These are phyloP conservation scores for Trametes villosa DNA, from an alignment of 768 basidiomycete species.

Conservation along the genomic window DNA sequence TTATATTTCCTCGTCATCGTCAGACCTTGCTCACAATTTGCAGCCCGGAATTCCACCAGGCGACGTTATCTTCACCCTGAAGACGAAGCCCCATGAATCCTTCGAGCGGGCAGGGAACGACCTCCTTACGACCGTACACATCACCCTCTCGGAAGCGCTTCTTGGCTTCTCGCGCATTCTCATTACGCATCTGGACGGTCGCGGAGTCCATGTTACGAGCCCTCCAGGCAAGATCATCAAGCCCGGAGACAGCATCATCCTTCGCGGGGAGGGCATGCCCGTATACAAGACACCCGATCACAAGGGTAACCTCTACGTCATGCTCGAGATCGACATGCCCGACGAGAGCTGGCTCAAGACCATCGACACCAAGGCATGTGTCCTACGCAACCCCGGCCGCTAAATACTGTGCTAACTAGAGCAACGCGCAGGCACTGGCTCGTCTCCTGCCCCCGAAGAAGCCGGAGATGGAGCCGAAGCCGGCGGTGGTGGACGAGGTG, in stretches of 20 bases:
- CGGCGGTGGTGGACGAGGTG: slow-evolving; percentile 71
- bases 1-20: slow-evolving; percentile 1
- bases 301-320: slow-evolving; percentile 83
- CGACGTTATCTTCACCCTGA: slow-evolving; percentile 87
- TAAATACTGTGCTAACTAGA: not conserved
- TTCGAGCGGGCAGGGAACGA: slow-evolving; percentile 87
- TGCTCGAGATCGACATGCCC: slow-evolving; percentile 91
- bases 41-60: slow-evolving; percentile 88
- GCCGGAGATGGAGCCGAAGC: slow-evolving; percentile 68
- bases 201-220: slow-evolving; percentile 80
- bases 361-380: slow-evolving; percentile 59
- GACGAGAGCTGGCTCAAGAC: slow-evolving; percentile 72
- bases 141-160: slow-evolving; percentile 92
- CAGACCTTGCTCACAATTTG: not conserved
- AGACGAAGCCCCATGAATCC: slow-evolving; percentile 66
- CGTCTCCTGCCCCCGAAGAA: slow-evolving; percentile 77
- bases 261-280: slow-evolving; percentile 93
- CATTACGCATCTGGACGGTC: slow-evolving; percentile 90
- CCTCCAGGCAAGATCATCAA: slow-evolving; percentile 79
- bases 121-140: slow-evolving; percentile 76
- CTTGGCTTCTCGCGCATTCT: slow-evolving; percentile 94
- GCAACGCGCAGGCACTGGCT: slow-evolving; percentile 58
- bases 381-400: not conserved
- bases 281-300: slow-evolving; percentile 62
- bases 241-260: slow-evolving; percentile 70